Evolutionary conservation across 306 rosid species (phyloP), one percentile per base, ranked within the genome.

Genomic region (Abrus precatorius): DNA sequence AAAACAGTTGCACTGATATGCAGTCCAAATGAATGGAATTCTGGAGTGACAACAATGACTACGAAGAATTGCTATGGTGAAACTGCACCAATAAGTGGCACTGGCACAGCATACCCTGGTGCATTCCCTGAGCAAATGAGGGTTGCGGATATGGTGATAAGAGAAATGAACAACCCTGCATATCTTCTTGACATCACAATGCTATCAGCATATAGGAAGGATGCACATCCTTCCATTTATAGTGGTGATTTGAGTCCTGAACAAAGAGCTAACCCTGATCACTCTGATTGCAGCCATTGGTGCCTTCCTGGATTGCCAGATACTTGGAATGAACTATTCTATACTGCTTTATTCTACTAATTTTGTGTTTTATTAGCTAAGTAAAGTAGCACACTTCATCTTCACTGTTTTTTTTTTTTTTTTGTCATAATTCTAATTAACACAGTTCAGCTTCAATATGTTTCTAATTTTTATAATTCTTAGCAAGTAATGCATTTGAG

Each of bases 281-380:
- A 83, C 62, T 89, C 98, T 9, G 99, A 92, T 85, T 93, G 98
- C 53, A 96, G 99, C 87, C 99, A 92, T 84, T 96, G 98, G 99
- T 93, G 99, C 82, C 97, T 96, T 77, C 97, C 97, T 84, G 98
- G 97, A 7, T 76, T 96, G 79, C 98, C 98, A 43, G 98, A 96
- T 87, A 88, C 97, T 77, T 96, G 97, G 98, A 95, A 95, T 81
- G 83, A 93, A 68, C 75, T 95, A 1, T 90, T 95, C 79, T 90
- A 90, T 43, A 87, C 98, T 57, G 75, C 92, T 3, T 76, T 93
- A 75, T 81, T 91, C 80, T 89, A 81, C 79, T 93, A 50, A 82
- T 53, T 30, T 72, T 76, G 57, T 66, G 4, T 43, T 74, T 69
- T 71, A 32, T 40, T 47, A 72, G 66, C 80, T 74, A 61, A 49